These are phyloP conservation scores for Aspergillus novoparasiticus DNA, from an alignment of 2,329 filamentous ascomycete genomes.

Conservation along the genomic window DNA sequence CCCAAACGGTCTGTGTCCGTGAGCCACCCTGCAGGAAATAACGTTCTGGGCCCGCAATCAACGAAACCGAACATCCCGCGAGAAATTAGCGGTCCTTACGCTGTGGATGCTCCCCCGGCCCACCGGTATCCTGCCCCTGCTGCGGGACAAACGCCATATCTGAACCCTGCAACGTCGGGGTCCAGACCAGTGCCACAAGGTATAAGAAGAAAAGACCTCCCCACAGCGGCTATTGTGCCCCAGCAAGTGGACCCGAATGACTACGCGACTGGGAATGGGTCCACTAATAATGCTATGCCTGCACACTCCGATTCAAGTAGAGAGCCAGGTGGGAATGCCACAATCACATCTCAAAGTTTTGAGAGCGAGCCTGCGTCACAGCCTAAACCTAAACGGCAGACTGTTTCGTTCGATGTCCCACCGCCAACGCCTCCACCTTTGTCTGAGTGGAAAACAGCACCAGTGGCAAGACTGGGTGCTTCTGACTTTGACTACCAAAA, in stretches of 20 bases:
- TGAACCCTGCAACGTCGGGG: neutral
- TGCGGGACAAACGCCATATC: neutral
- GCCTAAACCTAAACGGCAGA: conserved; percentile 40
- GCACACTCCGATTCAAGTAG: conserved; percentile 4
- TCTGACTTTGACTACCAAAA: conserved; percentile 62
- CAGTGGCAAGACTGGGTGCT: conserved; percentile 62
- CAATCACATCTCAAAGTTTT: conserved; percentile 18
- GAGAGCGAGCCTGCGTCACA: conserved; percentile 25
- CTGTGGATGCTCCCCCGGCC: neutral
- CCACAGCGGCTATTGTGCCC: neutral
- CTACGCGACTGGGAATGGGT: neutral
- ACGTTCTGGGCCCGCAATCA: conserved; percentile 7
- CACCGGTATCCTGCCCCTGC: neutral
- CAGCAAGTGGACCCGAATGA: conserved; percentile 1
- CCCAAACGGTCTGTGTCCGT: conserved; percentile 32
- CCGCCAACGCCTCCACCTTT: conserved; percentile 49
- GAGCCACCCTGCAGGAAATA: conserved; percentile 16
- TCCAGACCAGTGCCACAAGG: conserved; percentile 5
- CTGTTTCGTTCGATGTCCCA: conserved; percentile 51
- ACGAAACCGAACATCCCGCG: conserved; percentile 11
- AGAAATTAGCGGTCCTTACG: conserved; percentile 1
- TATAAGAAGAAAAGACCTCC: neutral
- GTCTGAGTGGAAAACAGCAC: conserved; percentile 70
- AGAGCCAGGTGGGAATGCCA: conserved; percentile 18
- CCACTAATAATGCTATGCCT: neutral